These are phyloP conservation scores for Phytophthora brassicae DNA, from an alignment of 352 stramenopile species.

Conservation along the genomic window DNA sequence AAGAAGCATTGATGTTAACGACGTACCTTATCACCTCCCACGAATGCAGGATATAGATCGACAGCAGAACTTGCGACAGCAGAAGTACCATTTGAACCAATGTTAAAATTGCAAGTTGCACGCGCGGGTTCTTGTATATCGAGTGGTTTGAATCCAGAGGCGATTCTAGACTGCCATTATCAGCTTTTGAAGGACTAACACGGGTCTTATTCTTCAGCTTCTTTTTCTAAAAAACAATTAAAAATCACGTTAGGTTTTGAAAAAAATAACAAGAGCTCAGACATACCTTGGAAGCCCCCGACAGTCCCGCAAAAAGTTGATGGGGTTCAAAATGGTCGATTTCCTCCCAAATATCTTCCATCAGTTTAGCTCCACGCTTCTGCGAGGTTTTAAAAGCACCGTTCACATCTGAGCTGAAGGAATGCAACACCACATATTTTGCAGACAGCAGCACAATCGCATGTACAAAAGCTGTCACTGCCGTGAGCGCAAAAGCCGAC, in stretches of 20 bases:
- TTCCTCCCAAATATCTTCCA: slow-evolving; percentile 26
- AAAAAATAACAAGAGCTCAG: no score
- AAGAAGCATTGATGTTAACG: not conserved
- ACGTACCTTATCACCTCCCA: slow-evolving; percentile 50
- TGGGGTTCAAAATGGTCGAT: slow-evolving; percentile 27
- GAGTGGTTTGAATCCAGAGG: not conserved
- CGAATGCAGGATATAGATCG: slow-evolving; percentile 28
- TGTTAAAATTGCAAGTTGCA: slow-evolving; percentile 36
- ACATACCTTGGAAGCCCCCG: slow-evolving; percentile 21
- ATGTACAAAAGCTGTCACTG: slow-evolving; percentile 35
- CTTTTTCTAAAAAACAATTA: slow-evolving; percentile 32
- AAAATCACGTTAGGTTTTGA: no score
- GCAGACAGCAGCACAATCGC: slow-evolving; percentile 32
- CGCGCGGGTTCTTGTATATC: slow-evolving; percentile 12
- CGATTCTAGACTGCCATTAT: not conserved
- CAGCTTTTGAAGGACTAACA: not conserved
- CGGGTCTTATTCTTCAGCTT: slow-evolving; percentile 24
- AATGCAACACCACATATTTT: slow-evolving; percentile 29
- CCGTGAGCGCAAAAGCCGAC: slow-evolving; percentile 31
- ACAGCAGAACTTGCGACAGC: slow-evolving; percentile 29
- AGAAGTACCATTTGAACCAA: slow-evolving; percentile 38
- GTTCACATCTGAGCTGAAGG: slow-evolving; percentile 15
- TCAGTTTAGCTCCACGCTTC: slow-evolving; percentile 19
- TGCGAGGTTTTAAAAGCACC: slow-evolving; percentile 14
- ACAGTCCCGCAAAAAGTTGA: slow-evolving; percentile 12